phyloP scores from a whole-genome alignment of 2,329 filamentous ascomycete species.

The Coniochaeta ligniaria region DNA sequence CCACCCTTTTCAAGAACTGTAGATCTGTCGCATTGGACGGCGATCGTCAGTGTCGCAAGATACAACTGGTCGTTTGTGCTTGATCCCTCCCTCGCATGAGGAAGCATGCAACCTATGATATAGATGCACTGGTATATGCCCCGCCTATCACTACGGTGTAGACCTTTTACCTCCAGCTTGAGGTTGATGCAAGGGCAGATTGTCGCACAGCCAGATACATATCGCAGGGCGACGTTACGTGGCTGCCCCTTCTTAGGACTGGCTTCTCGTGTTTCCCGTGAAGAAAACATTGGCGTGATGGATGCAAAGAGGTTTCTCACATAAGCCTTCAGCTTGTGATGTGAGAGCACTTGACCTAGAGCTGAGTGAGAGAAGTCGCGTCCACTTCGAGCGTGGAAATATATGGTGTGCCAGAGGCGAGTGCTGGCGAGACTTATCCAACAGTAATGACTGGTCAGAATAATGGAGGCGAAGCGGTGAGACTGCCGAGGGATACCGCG shows the following conservation, averaged over 20 bases:
- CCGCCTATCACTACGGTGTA: background rate
- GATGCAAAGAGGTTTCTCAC: background rate
- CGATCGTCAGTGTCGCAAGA: background rate
- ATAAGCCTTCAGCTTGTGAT: background rate
- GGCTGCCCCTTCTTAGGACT: no score
- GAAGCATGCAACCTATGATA: background rate
- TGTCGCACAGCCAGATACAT: background rate
- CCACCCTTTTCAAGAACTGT: background rate
- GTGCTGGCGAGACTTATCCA: no score
- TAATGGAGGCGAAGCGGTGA: background rate
- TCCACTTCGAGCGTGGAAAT: background rate
- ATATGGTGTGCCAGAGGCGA: background rate
- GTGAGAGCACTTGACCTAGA: background rate
- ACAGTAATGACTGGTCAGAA: no score
- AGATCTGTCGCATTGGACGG: background rate
- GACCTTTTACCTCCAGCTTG: background rate
- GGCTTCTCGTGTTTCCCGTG: no score
- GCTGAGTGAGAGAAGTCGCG: background rate
- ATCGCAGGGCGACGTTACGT: no score
- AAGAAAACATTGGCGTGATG: no score
- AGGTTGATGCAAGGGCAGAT: background rate
- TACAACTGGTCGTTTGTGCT: background rate
- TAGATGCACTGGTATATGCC: background rate
- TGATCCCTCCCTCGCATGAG: background rate
- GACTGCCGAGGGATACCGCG: background rate